Evolutionary conservation across 2,329 filamentous ascomycete genomes (phyloP), one percentile per base, ranked within the genome.

Genomic region (Diplodia corticola): DNA sequence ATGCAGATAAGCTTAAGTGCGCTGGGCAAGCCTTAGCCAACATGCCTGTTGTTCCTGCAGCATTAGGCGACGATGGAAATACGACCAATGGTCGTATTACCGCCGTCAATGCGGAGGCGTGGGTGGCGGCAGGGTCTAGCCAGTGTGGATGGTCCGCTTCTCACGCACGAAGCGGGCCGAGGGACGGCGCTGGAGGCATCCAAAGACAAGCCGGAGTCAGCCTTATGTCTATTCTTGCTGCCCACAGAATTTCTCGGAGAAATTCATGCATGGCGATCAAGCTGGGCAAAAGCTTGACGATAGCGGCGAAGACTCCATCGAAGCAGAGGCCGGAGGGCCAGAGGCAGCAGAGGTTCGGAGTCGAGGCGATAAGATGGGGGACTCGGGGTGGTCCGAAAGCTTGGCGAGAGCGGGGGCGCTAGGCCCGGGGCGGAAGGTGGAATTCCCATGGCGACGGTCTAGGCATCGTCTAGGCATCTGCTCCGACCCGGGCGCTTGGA

Each of bases 1-100:
- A 20, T 61, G 5, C 2, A 49, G 57, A 61, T 61, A 61, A 61
- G 57, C 57, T 61, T 61, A 61, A 49, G n/a, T 35, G 2, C 20
- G 7, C n/a, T 5, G 17, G n/a, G 9, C 26, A 48, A n/a, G 24
- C 10, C 44, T 49, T 33, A n/a, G 26, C 44, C 24, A 24, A 35
- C 22, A 10, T 61, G 33, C 4, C 13, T 6, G n/a, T 15, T 46
- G 40, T 28, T 49, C 49, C 40, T 49, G 55, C 20, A 35, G 35
- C 2, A 10, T 33, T 33, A 33, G 30, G 30, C 37, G 20, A 33
- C 57, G n/a, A 49, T 28, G 2, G 5, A 35, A 61, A 35, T 30
- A 35, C 40, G 57, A 33, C 28, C 6, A 24, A 6, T 9, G 44
- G 48, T 50, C 40, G 28, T 35, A 61, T 61, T 61, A 17, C 44